Base-by-base conservation (phyloP, 2,329 filamentous ascomycete genomes). In the Penicillium palitans region DNA sequence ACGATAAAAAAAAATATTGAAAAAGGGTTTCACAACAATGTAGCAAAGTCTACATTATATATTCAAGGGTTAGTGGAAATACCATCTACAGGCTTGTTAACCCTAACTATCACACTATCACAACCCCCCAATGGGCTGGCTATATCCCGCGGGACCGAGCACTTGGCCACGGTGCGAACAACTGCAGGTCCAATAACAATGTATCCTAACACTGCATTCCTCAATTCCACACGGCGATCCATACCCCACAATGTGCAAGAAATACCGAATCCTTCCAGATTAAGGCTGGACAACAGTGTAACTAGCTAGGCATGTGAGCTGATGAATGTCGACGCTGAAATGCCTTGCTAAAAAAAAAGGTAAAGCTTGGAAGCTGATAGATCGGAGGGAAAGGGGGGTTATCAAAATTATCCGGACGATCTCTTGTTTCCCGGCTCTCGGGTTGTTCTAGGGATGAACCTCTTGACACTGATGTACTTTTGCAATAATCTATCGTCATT, bases 141-240 rank as follows among this genome's bases (percentile, higher is more conserved):
- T 56, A 35, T 59, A 60, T 57, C 37, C 52, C 60, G 55, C 55
- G 58, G 62, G 57, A 55, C 53, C 52, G 47, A 47, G 52, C 49
- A 41, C 52, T 54, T 44, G 42, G 35, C 46, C 42, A 50, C 24
- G 7, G 55, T 41, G 40, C 27, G 57, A 60, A 49, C 46, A 39
- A 37, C 49, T 44, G 27, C 41, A 45, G 53, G 42, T 56, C 66
- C 60, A 66, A 68, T 66, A 48, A 48, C 31, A 53, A 47, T 47
- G 48, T 12, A 35, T 52, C 52, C 52, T 33, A 46, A 42, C 50
- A 42, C 56, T 52, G 61, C 55, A 65, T 47, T 48, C 48, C 51
- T 50, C 56, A 39, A 57, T 61, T 59, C 57, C 63, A 63, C 53
- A 50, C 33, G 62, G 33, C 53, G 63, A 66, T 67, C 66, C 65